Base-by-base conservation (phyloP, 768 basidiomycete species). In the Pulveroboletus sp. region DNA sequence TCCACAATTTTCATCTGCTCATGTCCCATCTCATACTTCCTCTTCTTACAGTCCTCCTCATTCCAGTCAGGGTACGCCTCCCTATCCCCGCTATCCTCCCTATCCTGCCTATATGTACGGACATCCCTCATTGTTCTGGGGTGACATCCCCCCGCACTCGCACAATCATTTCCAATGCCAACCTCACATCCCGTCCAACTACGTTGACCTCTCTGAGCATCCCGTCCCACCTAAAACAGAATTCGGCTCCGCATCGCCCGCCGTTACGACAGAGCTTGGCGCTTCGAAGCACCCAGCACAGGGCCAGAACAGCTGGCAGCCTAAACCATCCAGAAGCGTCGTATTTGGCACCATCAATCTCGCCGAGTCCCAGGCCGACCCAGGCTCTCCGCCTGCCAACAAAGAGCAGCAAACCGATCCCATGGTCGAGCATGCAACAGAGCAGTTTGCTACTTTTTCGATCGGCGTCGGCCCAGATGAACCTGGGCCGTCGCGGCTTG, bases 261-360 rank as follows among this genome's bases (percentile, higher is more conserved):
- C 38, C 30, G 42, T 60, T 47, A 55, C 51, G 44, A 43, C 51
- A 51, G 56, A 61, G 24, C 5, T 53, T 15, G 33, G 37, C 14
- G 36, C 37, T 36, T 53, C 55, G 21, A 45, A 47, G 28, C 47
- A 37, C 32, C 18, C 42, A 17, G 35, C 48, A 9, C 46, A 50
- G 33, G n/a, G 12, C 17, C 53, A 46, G 43, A 58, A 57, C 10
- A 38, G 39, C 10, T 46, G 6, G 31, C 56, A 54, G 12, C 39
- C 40, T 3, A 57, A 15, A 17, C 30, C 52, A 8, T 30, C 62
- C 33, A 59, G 49, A 54, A 65, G 67, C 44, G 72, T 82, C 36
- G 69, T 79, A 6, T 82, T 82, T 58, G 81, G 81, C 7, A 80
- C 75, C 46, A 78, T 81, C 47, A 66, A 64, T 35, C 50, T 65